A percentile compares a stretch with the other conserved stretches of the same genome.
Conservation (phyloP, 2,329 filamentous ascomycete species). For the Penicillium hordei region DNA sequence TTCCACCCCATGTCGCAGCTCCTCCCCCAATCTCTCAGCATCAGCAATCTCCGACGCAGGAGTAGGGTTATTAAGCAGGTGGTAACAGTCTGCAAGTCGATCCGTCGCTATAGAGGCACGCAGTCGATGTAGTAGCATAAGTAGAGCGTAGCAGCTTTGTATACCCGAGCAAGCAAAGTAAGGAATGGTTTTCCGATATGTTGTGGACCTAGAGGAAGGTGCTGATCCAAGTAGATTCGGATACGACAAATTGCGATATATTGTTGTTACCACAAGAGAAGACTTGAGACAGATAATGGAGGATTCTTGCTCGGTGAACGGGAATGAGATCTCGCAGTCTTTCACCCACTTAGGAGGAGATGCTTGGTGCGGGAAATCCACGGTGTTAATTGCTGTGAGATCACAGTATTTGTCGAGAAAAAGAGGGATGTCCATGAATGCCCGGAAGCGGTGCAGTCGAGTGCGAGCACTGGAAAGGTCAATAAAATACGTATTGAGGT, state of each 20-base stretch:
- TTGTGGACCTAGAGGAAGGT: not conserved
- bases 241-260: slow-evolving; percentile 19
- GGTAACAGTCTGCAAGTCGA: slow-evolving; percentile 20
- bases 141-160: slow-evolving; percentile 26
- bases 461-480: slow-evolving; percentile 18
- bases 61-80: slow-evolving; percentile 22
- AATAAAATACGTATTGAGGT: not conserved
- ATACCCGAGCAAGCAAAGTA: slow-evolving; percentile 26
- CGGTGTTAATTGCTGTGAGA: slow-evolving; percentile 20
- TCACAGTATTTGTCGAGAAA: slow-evolving; percentile 28
- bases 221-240: slow-evolving; percentile 3
- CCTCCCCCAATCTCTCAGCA: slow-evolving; percentile 24
- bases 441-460: slow-evolving; percentile 26
- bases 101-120: slow-evolving; percentile 19
- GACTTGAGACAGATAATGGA: slow-evolving; percentile 27
- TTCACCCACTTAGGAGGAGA: slow-evolving; percentile 5
- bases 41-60: slow-evolving; percentile 24
- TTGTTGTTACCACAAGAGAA: slow-evolving; percentile 19
- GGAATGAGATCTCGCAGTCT: slow-evolving; percentile 19
- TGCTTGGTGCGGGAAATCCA: slow-evolving; percentile 2
- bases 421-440: slow-evolving; percentile 27
- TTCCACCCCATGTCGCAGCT: slow-evolving; percentile 23
- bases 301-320: slow-evolving; percentile 28
- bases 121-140: slow-evolving; percentile 26
- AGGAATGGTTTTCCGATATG: slow-evolving; percentile 21